Conservation (phyloP, 2,329 filamentous ascomycete genomes). For the Aspergillus pseudonomiae region DNA sequence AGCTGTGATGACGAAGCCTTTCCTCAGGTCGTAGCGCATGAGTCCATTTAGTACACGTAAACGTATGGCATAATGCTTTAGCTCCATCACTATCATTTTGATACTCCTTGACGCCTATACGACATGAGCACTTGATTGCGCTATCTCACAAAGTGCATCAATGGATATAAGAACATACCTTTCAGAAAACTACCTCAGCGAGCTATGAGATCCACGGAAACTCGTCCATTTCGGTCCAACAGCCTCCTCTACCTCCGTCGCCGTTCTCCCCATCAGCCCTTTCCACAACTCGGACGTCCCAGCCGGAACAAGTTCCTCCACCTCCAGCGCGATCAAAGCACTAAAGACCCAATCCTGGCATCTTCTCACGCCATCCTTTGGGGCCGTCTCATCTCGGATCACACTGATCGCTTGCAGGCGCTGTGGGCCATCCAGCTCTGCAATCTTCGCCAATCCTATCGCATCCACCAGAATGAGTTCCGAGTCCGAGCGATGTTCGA, state of each 20-base stretch:
- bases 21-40: background rate
- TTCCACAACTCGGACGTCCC: slow-evolving; percentile 31
- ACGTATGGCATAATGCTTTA: background rate
- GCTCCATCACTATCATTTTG: background rate
- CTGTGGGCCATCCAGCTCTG: slow-evolving; percentile 20
- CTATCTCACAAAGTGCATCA: background rate
- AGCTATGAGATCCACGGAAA: background rate
- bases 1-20: slow-evolving; percentile 27
- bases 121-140: background rate
- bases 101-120: background rate
- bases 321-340: slow-evolving; percentile 27
- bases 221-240: slow-evolving; percentile 4
- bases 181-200: background rate
- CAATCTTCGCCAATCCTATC: slow-evolving; percentile 26
- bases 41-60: background rate
- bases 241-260: slow-evolving; percentile 8
- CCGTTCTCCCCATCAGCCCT: slow-evolving; percentile 22
- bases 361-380: slow-evolving; percentile 22
- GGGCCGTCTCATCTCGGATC: slow-evolving; percentile 23
- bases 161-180: background rate
- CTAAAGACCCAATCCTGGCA: slow-evolving; percentile 33
- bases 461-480: slow-evolving; percentile 26
- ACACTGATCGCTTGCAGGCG: slow-evolving; percentile 22
- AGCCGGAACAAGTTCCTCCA: slow-evolving; percentile 28
- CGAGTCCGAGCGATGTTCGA: slow-evolving; percentile 24